phyloP scores from a whole-genome alignment of 2,329 filamentous ascomycete species.

The Pseudocercospora macadamiae region DNA sequence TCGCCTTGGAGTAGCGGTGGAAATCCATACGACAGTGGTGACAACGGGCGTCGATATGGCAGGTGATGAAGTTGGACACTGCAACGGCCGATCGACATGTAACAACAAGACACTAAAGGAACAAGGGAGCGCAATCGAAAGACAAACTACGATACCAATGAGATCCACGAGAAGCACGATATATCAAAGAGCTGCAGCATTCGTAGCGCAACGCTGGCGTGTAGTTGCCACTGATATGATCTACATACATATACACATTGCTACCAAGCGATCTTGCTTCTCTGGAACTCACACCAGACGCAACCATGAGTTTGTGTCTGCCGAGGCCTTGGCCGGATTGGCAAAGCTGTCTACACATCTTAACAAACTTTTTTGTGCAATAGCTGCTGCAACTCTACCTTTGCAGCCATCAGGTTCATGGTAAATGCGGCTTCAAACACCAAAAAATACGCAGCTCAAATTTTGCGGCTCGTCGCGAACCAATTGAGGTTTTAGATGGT shows the following conservation, averaged over 20 bases:
- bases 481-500: background rate
- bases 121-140: background rate
- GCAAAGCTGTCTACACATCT: background rate
- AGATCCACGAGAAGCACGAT: background rate
- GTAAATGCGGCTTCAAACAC: slow-evolving; percentile 10
- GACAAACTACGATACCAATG: background rate
- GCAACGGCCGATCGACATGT: no score
- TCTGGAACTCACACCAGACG: no score
- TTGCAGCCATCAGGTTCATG: slow-evolving; percentile 3
- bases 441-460: background rate
- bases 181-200: background rate
- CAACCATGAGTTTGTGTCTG: no score
- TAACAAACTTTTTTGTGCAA: no score
- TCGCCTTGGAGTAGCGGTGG: slow-evolving; percentile 12
- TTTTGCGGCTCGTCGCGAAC: slow-evolving; percentile 16
- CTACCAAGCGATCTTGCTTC: no score
- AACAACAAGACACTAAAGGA: no score
- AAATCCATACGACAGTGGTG: slow-evolving; percentile 26
- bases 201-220: no score
- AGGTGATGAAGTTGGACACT: slow-evolving; percentile 7
- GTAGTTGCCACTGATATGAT: no score
- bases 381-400: background rate
- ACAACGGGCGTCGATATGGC: slow-evolving; percentile 20
- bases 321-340: background rate
- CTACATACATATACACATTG: no score